Conservation (phyloP, 352 stramenopile genomes). For the Phytophthora sojae region DNA sequence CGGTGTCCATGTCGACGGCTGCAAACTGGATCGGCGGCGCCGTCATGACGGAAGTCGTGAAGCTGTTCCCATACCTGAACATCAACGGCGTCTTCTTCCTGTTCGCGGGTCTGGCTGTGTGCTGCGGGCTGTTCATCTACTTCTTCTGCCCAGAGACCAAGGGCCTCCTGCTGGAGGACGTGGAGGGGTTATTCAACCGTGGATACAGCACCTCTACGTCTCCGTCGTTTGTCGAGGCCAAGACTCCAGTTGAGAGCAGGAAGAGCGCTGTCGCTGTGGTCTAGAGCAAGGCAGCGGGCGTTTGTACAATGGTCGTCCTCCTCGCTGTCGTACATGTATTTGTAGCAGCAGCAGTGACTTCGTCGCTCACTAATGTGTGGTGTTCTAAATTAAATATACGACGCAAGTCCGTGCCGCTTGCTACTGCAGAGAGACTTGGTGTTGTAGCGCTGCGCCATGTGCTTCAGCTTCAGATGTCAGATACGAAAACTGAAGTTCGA, state of each 20-base stretch:
- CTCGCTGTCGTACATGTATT: background rate
- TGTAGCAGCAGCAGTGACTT: background rate
- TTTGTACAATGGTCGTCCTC: background rate
- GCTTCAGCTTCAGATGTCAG: background rate
- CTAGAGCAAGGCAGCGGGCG: constrained; percentile 10
- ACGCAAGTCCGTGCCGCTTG: background rate
- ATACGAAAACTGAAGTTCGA: constrained; percentile 5
- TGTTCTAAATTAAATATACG: constrained; percentile 9
- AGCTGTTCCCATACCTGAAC: constrained; percentile 40
- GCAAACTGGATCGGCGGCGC: constrained; percentile 55
- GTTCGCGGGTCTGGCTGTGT: constrained; percentile 28
- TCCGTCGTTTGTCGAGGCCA: constrained; percentile 39
- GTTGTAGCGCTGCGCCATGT: constrained; percentile 1
- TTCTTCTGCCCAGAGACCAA: constrained; percentile 42
- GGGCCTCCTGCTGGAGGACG: constrained; percentile 34
- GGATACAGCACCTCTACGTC: constrained; percentile 27
- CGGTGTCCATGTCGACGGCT: constrained; percentile 50
- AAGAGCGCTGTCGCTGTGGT: constrained; percentile 28
- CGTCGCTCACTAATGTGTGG: background rate
- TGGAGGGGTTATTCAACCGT: constrained; percentile 33
- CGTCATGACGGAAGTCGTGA: constrained; percentile 46
- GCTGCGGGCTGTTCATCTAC: constrained; percentile 36
- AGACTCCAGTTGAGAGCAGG: constrained; percentile 17
- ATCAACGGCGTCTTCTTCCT: constrained; percentile 45
- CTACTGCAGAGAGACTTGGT: background rate